These are phyloP conservation scores for Harringtonia lauricola DNA, from an alignment of 2,329 filamentous ascomycete species.

Conservation along the genomic window DNA sequence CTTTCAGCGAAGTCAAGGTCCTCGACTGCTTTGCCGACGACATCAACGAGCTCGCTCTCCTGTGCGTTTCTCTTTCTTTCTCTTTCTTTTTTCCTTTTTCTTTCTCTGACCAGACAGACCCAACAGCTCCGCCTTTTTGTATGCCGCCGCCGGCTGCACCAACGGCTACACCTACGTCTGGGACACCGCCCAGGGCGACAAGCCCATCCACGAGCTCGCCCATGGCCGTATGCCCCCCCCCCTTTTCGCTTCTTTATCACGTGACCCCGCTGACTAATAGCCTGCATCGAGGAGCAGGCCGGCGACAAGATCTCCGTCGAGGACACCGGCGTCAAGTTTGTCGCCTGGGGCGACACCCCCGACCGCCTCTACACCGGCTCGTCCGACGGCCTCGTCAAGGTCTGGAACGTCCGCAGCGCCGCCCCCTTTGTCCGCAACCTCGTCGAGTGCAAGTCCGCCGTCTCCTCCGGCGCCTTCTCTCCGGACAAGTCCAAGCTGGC, in stretches of 20 bases:
- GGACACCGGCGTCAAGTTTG: constrained; percentile 54
- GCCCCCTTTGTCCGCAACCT: constrained; percentile 37
- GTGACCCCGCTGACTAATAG: too few relatives aligned
- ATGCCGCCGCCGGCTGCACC: constrained; percentile 50
- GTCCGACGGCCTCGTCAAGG: constrained; percentile 51
- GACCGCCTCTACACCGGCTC: constrained; percentile 53
- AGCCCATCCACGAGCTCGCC: constrained; percentile 41
- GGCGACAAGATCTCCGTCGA: constrained; percentile 23
- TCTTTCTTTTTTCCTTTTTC: background rate
- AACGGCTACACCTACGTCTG: constrained; percentile 52
- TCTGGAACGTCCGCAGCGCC: constrained; percentile 45
- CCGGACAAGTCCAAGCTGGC: constrained; percentile 42
- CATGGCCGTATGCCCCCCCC: constrained; percentile 33
- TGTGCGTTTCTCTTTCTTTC: constrained; percentile 18
- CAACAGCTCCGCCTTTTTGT: constrained; percentile 37
- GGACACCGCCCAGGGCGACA: constrained; percentile 46
- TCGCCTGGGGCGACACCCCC: constrained; percentile 44
- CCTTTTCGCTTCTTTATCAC: too few relatives aligned
- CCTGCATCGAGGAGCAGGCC: constrained; percentile 18
- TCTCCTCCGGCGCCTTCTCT: constrained; percentile 48
- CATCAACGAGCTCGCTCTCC: constrained; percentile 51
- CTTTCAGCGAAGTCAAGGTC: constrained; percentile 36
- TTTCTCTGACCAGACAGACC: constrained; percentile 23
- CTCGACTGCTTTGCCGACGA: constrained; percentile 49
- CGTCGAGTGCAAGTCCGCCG: constrained; percentile 41